Conservation (phyloP, 2,329 filamentous ascomycete genomes). For the Microsporum ferrugineum region DNA sequence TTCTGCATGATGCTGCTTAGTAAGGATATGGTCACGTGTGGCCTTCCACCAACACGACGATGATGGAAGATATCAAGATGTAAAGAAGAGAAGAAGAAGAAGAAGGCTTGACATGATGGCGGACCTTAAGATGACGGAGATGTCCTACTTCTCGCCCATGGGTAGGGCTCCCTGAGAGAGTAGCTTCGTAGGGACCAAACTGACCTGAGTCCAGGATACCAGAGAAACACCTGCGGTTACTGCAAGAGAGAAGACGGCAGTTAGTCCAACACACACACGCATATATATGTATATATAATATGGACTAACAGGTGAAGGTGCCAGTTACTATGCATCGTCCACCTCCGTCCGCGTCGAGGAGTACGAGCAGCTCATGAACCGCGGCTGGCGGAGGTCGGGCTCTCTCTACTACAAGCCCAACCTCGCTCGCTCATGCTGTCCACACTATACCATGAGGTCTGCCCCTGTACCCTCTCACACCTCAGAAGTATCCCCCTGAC, state of each 20-base stretch:
- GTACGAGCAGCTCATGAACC: conserved; percentile 39
- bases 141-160: conserved; percentile 5
- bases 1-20: too few species aligned
- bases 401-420: conserved; percentile 42
- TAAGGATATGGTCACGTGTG: too few species aligned
- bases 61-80: background rate
- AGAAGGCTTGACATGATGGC: background rate
- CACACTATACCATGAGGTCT: conserved; percentile 54
- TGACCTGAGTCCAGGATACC: conserved; percentile 28
- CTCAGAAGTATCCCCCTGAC: background rate
- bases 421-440: conserved; percentile 71
- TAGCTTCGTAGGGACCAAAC: background rate
- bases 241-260: conserved; percentile 37
- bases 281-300: background rate
- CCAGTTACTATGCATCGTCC: conserved; percentile 38
- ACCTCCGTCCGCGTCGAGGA: conserved; percentile 34
- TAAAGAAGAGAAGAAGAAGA: background rate
- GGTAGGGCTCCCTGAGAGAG: background rate
- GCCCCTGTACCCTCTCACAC: background rate
- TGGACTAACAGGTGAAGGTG: conserved; percentile 22
- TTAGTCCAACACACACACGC: conserved; percentile 27
- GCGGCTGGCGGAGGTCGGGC: conserved; percentile 41
- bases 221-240: conserved; percentile 39
- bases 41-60: background rate
- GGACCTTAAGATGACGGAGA: conserved; percentile 1